Conservation (phyloP, 306 rosid species). For the Rosa persica region DNA sequence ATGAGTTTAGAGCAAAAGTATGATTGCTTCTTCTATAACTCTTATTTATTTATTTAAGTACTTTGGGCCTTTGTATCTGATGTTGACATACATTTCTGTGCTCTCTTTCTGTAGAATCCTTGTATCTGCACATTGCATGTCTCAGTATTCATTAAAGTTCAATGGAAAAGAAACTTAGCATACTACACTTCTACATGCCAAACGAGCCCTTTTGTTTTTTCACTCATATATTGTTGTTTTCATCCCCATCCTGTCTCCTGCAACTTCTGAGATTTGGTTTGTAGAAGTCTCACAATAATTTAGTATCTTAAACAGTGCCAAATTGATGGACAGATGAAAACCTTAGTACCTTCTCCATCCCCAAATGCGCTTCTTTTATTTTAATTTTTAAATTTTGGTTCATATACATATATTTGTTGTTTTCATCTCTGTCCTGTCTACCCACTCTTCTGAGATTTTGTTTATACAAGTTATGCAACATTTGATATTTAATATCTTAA, state of each 20-base stretch:
- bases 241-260: not conserved
- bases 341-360: not conserved
- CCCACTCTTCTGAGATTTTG: not conserved
- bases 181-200: not conserved
- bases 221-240: not conserved
- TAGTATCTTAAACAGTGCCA: not conserved
- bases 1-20: constrained; percentile 72
- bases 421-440: not conserved
- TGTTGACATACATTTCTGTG: constrained; percentile 11
- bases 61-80: constrained; percentile 21
- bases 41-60: constrained; percentile 4
- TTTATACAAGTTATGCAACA: not conserved
- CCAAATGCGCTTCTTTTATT: not conserved
- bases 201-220: not conserved
- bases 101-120: too few species aligned
- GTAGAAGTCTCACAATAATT: not conserved
- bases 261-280: not conserved
- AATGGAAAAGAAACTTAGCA: not conserved
- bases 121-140: not conserved
- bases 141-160: not conserved
- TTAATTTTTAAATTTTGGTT: not conserved
- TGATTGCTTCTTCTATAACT: constrained; percentile 24
- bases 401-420: not conserved
- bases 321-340: not conserved
- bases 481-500: not conserved